A percentile compares a stretch with the other conserved stretches of the same genome.
These are phyloP conservation scores for Suillus hirtellus DNA, from an alignment of 768 basidiomycete genomes.

Conservation along the genomic window DNA sequence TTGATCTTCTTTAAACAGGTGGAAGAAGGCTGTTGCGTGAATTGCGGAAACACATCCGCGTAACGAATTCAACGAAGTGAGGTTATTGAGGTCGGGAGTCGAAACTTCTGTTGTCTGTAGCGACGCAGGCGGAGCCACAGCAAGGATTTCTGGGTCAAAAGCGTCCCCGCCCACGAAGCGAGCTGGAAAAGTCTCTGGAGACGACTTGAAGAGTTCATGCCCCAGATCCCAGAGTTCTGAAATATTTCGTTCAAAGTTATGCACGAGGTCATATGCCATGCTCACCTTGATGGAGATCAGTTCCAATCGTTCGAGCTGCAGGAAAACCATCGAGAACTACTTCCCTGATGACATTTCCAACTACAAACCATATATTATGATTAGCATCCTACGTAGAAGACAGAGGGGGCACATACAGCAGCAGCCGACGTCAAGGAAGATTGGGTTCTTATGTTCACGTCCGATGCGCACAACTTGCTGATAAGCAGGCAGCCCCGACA, in stretches of 20 bases:
- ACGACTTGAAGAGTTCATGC: conserved; percentile 56
- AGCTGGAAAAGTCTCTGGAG: conserved; percentile 49
- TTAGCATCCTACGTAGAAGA: neutral
- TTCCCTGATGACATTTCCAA: conserved; percentile 39
- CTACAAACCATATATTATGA: conserved; percentile 16
- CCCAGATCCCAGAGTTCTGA: conserved; percentile 59
- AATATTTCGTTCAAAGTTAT: no score
- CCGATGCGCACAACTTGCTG: conserved; percentile 31
- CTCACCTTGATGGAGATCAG: conserved; percentile 36
- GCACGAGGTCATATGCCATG: no score
- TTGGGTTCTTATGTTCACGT: conserved; percentile 29
- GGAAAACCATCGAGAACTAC: conserved; percentile 40
- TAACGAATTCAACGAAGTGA: conserved; percentile 44
- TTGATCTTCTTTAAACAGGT: conserved; percentile 43
- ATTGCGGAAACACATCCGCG: conserved; percentile 48
- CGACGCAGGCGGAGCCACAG: conserved; percentile 29
- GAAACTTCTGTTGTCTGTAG: conserved; percentile 19
- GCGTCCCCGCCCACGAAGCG: conserved; percentile 54
- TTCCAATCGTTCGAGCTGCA: conserved; percentile 30
- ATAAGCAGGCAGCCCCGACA: conserved; percentile 10
- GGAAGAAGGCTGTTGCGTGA: conserved; percentile 48
- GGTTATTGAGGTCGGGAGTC: conserved; percentile 26
- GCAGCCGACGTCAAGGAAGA: conserved; percentile 43
- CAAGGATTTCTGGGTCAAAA: conserved; percentile 45
- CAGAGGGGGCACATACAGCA: conserved; percentile 31